Percentiles rank a stretch among this genome's conserved stretches.
These are phyloP conservation scores for Penicillium sp. DNA, from an alignment of 2,329 filamentous ascomycete species.

Conservation along the genomic window DNA sequence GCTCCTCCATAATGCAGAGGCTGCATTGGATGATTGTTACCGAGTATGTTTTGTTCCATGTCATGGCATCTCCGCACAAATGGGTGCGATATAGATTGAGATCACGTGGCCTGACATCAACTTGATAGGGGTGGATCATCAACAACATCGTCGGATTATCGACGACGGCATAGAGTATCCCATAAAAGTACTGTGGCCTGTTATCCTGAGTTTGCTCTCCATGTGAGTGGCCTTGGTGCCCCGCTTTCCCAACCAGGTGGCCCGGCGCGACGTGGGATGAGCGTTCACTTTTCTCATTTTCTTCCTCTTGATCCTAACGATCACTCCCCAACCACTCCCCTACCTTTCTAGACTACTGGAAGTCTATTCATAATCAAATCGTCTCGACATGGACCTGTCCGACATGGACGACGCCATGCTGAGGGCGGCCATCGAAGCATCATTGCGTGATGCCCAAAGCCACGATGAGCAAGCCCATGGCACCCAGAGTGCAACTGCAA, in stretches of 20 bases:
- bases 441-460: neutral
- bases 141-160: neutral
- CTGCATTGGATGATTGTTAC: too few species aligned
- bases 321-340: neutral
- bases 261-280: neutral
- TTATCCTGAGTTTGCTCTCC: neutral
- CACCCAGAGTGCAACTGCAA: neutral
- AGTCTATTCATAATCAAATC: neutral
- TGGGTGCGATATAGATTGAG: neutral
- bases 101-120: neutral
- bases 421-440: neutral
- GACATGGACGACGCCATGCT: neutral
- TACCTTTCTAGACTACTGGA: neutral
- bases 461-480: neutral
- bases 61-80: neutral
- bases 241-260: neutral
- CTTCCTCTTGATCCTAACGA: neutral
- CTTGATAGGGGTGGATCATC: neutral
- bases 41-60: too few species aligned
- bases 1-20: too few species aligned
- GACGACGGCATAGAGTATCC: neutral
- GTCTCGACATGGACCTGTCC: neutral
- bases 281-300: neutral
- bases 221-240: neutral
- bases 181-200: neutral